Base-by-base conservation (phyloP, 345 rosid genomes). In the Combretum micranthum region DNA sequence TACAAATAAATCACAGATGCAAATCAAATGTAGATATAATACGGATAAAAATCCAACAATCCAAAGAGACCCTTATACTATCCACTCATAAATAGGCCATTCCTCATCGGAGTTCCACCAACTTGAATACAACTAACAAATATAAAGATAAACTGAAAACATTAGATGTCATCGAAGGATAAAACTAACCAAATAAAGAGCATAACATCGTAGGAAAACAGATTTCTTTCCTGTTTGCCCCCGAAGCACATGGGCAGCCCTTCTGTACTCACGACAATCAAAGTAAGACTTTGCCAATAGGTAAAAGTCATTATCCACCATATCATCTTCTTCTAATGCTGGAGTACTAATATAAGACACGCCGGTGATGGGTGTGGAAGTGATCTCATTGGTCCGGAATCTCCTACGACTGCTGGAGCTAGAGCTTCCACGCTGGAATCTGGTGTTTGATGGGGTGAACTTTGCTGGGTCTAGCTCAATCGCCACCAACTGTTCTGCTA, bases 351-450 rank as follows among this genome's bases (percentile, higher is more conserved):
- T 77, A 69, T 82, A 88, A 0, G 92, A 77, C 50, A 87, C 76
- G 23, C 95, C 95, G 56, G 81, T 63, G 12, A 68, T 57, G 9
- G 97, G 96, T 1, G 99, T 89, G 13, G 84, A 80, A 46, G 72
- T 71, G 57, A 85, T 63, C 56, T 93, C 97, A 61, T 68, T 83
- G 52, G 97, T 87, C 53, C 92, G 77, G 61, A 83, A 93, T 56
- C 96, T 78, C 69, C 97, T 61, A 9, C 92, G 75, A 44, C 89
- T 89, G 70, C 99, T 93, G 4, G 97, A 89, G n/a, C n/a, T n/a
- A n/a, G n/a, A n/a, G 80, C 95, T 93, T 72, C 97, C 99, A 53
- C 96, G 83, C 72, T 93, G 97, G 73, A 93, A 93, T 61, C 99
- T 72, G 13, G 97, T 93, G 74, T 93, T 93, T 4, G 97, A 69